Conservation (phyloP, 2,329 filamentous ascomycete genomes). For the Drechmeria coniospora region DNA sequence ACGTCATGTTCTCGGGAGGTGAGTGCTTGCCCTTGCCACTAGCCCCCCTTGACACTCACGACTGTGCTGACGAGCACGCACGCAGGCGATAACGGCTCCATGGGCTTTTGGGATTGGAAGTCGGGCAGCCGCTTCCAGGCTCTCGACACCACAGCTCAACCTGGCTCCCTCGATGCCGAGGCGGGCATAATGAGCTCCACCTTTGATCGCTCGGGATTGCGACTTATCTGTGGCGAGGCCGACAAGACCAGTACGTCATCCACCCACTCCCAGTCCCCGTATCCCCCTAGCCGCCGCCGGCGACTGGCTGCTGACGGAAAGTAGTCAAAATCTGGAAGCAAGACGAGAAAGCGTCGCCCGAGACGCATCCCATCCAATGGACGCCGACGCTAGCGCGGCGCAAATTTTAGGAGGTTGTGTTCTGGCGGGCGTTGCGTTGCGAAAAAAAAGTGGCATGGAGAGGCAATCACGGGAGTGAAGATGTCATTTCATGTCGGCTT, state of each 20-base stretch:
- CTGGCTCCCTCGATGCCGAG: conserved; percentile 85
- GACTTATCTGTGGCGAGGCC: conserved; percentile 85
- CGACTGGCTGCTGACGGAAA: conserved; percentile 9
- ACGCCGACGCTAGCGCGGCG: conserved; percentile 63
- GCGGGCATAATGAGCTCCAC: conserved; percentile 88
- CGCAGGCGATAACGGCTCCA: conserved; percentile 72
- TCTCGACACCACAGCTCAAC: conserved; percentile 82
- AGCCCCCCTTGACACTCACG: not conserved
- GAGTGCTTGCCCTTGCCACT: conserved; percentile 5
- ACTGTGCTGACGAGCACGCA: not conserved
- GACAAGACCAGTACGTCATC: conserved; percentile 68
- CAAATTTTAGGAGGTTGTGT: conserved; percentile 49
- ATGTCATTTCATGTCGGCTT: conserved; percentile 1
- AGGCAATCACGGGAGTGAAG: not conserved
- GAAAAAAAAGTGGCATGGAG: not conserved
- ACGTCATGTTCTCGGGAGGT: conserved; percentile 83
- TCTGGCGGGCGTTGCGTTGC: not conserved
- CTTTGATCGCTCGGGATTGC: conserved; percentile 76
- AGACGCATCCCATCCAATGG: conserved; percentile 88
- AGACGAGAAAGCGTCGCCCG: conserved; percentile 78
- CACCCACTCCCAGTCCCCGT: not conserved
- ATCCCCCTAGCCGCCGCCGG: too few relatives aligned
- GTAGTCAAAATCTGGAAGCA: conserved; percentile 89
- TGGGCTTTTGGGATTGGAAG: conserved; percentile 99
- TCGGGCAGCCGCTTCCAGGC: conserved; percentile 83